phyloP scores from a whole-genome alignment of 2,329 filamentous ascomycete genomes.

The Nemania bipapillata region DNA sequence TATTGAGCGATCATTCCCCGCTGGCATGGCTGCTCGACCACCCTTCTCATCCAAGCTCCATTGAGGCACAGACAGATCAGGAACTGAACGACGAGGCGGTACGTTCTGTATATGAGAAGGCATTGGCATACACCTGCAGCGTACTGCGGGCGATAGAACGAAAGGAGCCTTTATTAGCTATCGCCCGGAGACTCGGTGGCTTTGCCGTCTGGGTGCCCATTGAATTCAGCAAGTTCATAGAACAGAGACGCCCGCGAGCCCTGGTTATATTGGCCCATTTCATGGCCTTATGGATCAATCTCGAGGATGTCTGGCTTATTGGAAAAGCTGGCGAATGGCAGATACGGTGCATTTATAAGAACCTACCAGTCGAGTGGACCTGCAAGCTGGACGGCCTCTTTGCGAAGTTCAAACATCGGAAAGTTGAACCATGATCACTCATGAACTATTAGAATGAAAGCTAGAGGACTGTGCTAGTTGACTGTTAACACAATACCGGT shows the following conservation, averaged over 20 bases:
- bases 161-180: slow-evolving; percentile 48
- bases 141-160: slow-evolving; percentile 47
- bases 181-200: slow-evolving; percentile 52
- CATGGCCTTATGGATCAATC: slow-evolving; percentile 54
- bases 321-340: slow-evolving; percentile 53
- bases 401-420: slow-evolving; percentile 44
- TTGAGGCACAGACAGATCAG: slow-evolving; percentile 44
- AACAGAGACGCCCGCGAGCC: slow-evolving; percentile 52
- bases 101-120: slow-evolving; percentile 48
- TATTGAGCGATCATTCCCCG: slow-evolving; percentile 48
- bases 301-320: slow-evolving; percentile 53
- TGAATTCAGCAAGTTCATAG: slow-evolving; percentile 51
- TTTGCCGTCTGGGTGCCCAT: slow-evolving; percentile 53
- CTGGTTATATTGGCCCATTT: slow-evolving; percentile 55
- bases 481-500: neutral
- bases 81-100: slow-evolving; percentile 50
- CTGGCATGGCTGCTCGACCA: slow-evolving; percentile 53
- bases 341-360: slow-evolving; percentile 53
- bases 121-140: slow-evolving; percentile 53
- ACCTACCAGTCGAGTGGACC: slow-evolving; percentile 52
- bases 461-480: neutral
- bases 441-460: neutral
- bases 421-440: slow-evolving; percentile 13
- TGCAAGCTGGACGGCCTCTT: slow-evolving; percentile 52
- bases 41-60: slow-evolving; percentile 43